Evolutionary conservation across 1,284 basidiomycete genomes (phyloP).

Genomic region (Malassezia restricta): DNA sequence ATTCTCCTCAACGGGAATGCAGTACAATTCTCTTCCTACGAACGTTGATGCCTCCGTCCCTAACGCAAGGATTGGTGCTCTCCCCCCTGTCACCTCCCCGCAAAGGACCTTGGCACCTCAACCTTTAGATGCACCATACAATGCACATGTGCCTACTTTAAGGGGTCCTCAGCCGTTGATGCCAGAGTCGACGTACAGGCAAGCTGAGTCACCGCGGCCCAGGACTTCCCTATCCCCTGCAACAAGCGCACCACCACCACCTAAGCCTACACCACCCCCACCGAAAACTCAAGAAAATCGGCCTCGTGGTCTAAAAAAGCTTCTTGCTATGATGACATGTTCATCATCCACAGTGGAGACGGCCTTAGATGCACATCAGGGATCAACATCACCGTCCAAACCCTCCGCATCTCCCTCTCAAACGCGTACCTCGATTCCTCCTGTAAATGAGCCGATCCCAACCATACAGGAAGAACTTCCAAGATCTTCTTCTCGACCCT

Average conservation of each 20-base stretch:
- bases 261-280: not conserved
- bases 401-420: not conserved
- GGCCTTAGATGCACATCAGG: not conserved
- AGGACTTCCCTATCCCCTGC: too few relatives aligned
- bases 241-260: not conserved
- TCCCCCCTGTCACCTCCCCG: too few relatives aligned
- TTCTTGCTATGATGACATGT: slow-evolving; percentile 11
- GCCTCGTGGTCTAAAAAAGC: not conserved
- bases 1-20: too few relatives aligned
- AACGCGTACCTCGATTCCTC: not conserved
- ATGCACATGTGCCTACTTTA: too few relatives aligned
- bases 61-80: too few relatives aligned
- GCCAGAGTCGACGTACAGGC: not conserved
- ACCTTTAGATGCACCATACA: too few relatives aligned
- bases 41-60: too few relatives aligned
- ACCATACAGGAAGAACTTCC: not conserved
- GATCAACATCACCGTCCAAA: not conserved
- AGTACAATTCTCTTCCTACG: too few relatives aligned
- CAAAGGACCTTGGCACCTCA: too few relatives aligned
- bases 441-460: not conserved
- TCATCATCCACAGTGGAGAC: slow-evolving; percentile 1
- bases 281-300: not conserved
- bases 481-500: not conserved
- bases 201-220: too few relatives aligned
- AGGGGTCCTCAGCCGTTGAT: not conserved